Percentiles rank a stretch among this genome's conserved stretches.
Conservation (phyloP, 176 grass and related monocot species). For the Phragmites australis region DNA sequence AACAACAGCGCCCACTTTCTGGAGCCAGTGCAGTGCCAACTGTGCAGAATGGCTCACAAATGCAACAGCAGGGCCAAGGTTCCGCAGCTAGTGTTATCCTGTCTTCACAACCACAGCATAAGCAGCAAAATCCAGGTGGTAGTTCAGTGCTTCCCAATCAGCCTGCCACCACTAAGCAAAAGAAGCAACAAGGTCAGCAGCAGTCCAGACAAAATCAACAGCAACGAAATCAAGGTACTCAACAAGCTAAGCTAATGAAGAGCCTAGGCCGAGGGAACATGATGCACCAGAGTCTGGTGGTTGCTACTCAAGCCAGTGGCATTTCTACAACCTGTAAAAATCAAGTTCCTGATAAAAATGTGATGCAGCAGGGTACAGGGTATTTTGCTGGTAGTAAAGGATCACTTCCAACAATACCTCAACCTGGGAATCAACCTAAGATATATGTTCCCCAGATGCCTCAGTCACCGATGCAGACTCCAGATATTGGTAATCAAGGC, state of each 20-base stretch:
- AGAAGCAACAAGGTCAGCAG: slow-evolving; percentile 74
- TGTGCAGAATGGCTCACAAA: slow-evolving; percentile 63
- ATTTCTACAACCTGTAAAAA: slow-evolving; percentile 54
- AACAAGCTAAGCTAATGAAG: slow-evolving; percentile 87
- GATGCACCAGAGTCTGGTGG: slow-evolving; percentile 64
- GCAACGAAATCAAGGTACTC: slow-evolving; percentile 76
- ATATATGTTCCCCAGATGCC: slow-evolving; percentile 57
- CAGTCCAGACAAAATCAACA: slow-evolving; percentile 78
- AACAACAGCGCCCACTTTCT: slow-evolving; percentile 58
- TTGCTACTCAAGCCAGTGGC: slow-evolving; percentile 51
- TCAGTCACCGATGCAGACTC: slow-evolving; percentile 55
- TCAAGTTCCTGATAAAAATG: slow-evolving; percentile 60
- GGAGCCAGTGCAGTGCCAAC: slow-evolving; percentile 46
- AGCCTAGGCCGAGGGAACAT: slow-evolving; percentile 81
- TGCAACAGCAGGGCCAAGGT: slow-evolving; percentile 54
- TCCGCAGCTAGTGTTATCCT: slow-evolving; percentile 30
- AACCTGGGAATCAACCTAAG: slow-evolving; percentile 68
- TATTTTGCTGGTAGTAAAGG: slow-evolving; percentile 56
- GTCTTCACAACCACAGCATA: slow-evolving; percentile 55
- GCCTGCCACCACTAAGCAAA: slow-evolving; percentile 58
- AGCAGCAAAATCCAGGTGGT: slow-evolving; percentile 59
- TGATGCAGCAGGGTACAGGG: slow-evolving; percentile 51
- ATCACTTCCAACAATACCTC: slow-evolving; percentile 54
- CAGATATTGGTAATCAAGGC: slow-evolving; percentile 61
- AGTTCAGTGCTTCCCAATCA: slow-evolving; percentile 55